Base-by-base conservation (phyloP, 306 rosid species). In the Prunus mongolica region DNA sequence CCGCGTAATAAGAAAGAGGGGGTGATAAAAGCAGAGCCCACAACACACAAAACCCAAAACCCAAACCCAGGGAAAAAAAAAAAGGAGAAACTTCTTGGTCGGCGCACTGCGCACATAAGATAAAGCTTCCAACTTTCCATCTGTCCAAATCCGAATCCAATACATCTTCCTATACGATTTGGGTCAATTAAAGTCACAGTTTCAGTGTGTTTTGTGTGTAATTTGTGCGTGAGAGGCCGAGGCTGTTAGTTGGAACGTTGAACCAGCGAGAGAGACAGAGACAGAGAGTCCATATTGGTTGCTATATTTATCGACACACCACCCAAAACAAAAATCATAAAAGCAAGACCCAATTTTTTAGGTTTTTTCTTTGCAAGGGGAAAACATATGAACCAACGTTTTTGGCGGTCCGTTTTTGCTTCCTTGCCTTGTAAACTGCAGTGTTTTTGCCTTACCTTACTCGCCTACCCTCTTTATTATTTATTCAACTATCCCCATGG, bases 331-430 rank as follows among this genome's bases (percentile, higher is more conserved):
- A 15, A 25, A 18, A 63, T 16, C 8, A 7, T 3, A 30, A 24
- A 58, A 11, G 32, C 3, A 13, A 28, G 16, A 32, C 22, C 55
- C 14, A 47, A 8, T 15, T 67, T 44, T 15, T 67, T 30, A 44
- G 71, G 34, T 25, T 0, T 68, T 50, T 70, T 30, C 12, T 41
- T 25, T 41, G 15, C 16, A 5, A 9, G 44, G 77, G 44, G 44
- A 46, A 18, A 27, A 60, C 68, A 25, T 61, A 61, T 27, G 69
- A 18, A 45, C 68, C 77, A 27, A 73, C 77, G 69, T 4, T 6
- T 58, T 61, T 46, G 77, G 69, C 69, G 77, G 69, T 47, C 77
- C 77, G 77, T 65, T 51, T 73, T 61, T 61, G 69, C 60, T 61
- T 73, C 69, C 1, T 73, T 61, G 77, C 77, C 77, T 47, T 45